Evolutionary conservation across 805 yeast genomes (phyloP).

Genomic region (Schizosaccharomyces osmophilus): DNA sequence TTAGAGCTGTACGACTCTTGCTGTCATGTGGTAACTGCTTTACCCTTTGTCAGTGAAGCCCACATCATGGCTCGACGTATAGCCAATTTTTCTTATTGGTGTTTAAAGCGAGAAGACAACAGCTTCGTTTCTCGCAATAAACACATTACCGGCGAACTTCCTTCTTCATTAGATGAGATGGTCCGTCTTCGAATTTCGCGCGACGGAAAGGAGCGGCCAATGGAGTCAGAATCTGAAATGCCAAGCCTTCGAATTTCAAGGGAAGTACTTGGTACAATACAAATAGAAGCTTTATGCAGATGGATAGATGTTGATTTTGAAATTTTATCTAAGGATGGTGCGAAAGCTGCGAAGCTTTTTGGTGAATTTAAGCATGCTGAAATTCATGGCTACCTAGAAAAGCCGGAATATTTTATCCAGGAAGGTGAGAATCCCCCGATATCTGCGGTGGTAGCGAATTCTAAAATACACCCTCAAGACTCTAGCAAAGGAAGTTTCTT

Average conservation of each 20-base stretch:
- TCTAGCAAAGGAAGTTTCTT: not conserved
- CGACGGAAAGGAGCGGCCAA: not conserved
- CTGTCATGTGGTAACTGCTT: not conserved
- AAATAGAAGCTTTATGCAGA: not conserved
- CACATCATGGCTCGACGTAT: not conserved
- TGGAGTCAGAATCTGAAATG: not conserved
- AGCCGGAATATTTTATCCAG: not conserved
- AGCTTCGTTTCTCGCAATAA: not conserved
- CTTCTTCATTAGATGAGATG: not conserved
- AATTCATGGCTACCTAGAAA: not conserved
- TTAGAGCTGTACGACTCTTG: not conserved
- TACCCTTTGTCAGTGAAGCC: not conserved
- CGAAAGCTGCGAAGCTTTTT: not conserved
- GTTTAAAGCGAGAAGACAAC: not conserved
- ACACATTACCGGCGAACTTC: not conserved
- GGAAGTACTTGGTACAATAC: not conserved
- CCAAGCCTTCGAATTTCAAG: not conserved
- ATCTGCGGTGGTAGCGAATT: not conserved
- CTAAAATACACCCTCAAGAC: not conserved
- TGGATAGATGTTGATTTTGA: not conserved
- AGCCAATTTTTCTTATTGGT: conserved; percentile 1
- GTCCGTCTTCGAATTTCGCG: not conserved
- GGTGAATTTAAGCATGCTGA: not conserved
- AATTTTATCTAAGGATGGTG: not conserved
- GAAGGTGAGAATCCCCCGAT: not conserved